Evolutionary conservation across 495 filamentous ascomycete species (phyloP).

Genomic region (Acidomyces sp.): DNA sequence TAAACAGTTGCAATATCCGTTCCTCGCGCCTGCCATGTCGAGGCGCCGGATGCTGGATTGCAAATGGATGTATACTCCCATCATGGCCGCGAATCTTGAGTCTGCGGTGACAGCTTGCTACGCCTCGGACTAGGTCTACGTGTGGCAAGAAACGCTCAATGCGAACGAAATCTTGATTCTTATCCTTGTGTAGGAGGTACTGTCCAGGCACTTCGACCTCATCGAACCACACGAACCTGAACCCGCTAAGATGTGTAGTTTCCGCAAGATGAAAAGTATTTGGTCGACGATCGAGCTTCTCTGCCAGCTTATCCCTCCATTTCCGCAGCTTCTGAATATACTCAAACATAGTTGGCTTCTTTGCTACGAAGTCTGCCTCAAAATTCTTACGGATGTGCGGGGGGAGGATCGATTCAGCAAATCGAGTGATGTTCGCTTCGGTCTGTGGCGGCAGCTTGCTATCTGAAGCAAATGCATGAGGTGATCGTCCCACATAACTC

Average conservation of each 20-base stretch:
- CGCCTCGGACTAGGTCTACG: constrained; percentile 78
- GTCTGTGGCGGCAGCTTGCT: constrained; percentile 81
- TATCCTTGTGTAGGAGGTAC: constrained; percentile 91
- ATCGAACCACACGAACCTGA: constrained; percentile 93
- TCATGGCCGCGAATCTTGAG: constrained; percentile 97
- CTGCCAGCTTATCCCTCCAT: constrained; percentile 96
- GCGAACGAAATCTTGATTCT: constrained; percentile 93
- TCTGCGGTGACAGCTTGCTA: constrained; percentile 78
- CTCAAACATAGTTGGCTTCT: constrained; percentile 89
- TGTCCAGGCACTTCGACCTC: constrained; percentile 97
- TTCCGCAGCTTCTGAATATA: constrained; percentile 94
- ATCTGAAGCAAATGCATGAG: constrained; percentile 72
- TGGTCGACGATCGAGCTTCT: constrained; percentile 81
- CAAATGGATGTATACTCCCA: constrained; percentile 86
- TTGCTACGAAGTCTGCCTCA: constrained; percentile 84
- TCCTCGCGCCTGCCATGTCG: constrained; percentile 87
- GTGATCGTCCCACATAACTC: constrained; percentile 73
- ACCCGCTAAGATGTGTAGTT: constrained; percentile 84
- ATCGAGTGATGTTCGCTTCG: constrained; percentile 89
- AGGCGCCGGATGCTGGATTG: constrained; percentile 87
- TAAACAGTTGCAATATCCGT: constrained; percentile 89
- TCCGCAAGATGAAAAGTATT: constrained; percentile 57
- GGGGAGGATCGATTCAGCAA: constrained; percentile 90
- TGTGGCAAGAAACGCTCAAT: constrained; percentile 93
- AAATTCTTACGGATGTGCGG: constrained; percentile 86